A percentile compares a stretch with the other conserved stretches of the same genome.
phyloP scores from a whole-genome alignment of 257 asterid genomes.

The Penstemon davidsonii region DNA sequence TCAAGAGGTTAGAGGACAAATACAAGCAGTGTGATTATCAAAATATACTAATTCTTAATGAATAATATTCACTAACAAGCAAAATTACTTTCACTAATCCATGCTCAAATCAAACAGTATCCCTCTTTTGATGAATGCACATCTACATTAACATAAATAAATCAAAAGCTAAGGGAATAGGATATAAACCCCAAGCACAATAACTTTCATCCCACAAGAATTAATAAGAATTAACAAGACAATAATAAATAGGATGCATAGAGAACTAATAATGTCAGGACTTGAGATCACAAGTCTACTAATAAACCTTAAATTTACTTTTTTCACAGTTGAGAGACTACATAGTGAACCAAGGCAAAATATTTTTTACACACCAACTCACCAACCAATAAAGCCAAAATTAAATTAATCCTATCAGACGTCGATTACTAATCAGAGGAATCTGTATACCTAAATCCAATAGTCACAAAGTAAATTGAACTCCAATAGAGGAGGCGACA shows the following conservation, averaged over 20 bases:
- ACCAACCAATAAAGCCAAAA: conserved; percentile 36
- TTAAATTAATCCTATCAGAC: conserved; percentile 40
- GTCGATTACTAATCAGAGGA: conserved; percentile 38
- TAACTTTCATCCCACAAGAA: no score
- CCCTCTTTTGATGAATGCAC: no score
- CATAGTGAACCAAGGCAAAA: conserved; percentile 17
- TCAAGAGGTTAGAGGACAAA: rapidly evolving
- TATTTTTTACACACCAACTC: conserved; percentile 38
- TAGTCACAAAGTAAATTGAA: conserved; percentile 32
- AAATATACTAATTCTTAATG: not conserved
- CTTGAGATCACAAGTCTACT: not conserved
- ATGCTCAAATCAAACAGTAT: no score
- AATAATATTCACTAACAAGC: not conserved
- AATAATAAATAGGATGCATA: not conserved
- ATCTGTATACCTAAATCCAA: conserved; percentile 51
- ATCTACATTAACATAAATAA: no score
- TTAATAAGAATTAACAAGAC: no score
- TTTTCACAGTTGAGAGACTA: conserved; percentile 28
- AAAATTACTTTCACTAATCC: no score
- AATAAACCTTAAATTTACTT: conserved; percentile 23
- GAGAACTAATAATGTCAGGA: not conserved
- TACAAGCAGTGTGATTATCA: no score
- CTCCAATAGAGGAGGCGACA: conserved; percentile 25
- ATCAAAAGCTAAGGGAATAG: no score
- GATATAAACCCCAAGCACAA: no score